Evolutionary conservation across 1,284 basidiomycete genomes (phyloP).

Genomic region (Moesziomyces parantarcticus): DNA sequence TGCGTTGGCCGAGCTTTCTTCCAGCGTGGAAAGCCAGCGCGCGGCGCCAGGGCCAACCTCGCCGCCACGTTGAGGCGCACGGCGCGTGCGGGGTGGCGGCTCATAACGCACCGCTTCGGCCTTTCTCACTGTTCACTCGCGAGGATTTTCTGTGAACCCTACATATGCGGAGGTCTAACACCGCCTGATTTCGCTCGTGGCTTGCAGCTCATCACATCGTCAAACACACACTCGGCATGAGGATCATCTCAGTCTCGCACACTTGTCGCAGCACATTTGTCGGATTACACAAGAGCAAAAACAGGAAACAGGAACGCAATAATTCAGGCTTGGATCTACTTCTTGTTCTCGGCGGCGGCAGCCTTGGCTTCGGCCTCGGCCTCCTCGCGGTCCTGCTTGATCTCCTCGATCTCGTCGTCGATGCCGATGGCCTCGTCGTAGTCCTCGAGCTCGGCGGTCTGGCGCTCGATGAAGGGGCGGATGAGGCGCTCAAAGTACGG

Average conservation of each 20-base stretch:
- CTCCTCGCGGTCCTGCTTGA: slow-evolving; percentile 63
- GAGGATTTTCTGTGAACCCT: background rate
- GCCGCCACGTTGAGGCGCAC: background rate
- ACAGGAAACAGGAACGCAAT: background rate
- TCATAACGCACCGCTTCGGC: background rate
- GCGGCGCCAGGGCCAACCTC: background rate
- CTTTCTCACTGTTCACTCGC: slow-evolving; percentile 2
- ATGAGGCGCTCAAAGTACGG: slow-evolving; percentile 73
- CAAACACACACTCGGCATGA: too few species aligned
- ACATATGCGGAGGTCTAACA: background rate
- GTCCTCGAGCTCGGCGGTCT: slow-evolving; percentile 68
- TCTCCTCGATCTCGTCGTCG: slow-evolving; percentile 70
- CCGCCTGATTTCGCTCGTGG: slow-evolving; percentile 1
- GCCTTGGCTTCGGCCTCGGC: slow-evolving; percentile 56
- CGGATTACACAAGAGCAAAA: background rate
- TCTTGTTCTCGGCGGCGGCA: slow-evolving; percentile 27
- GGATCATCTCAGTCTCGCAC: too few species aligned
- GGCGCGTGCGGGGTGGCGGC: slow-evolving; percentile 18
- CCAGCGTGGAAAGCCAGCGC: slow-evolving; percentile 29
- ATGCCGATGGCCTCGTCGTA: slow-evolving; percentile 69
- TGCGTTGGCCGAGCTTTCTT: slow-evolving; percentile 13
- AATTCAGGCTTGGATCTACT: slow-evolving; percentile 8
- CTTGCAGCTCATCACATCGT: background rate
- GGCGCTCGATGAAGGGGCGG: slow-evolving; percentile 71
- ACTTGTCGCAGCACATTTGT: too few species aligned